Percentiles rank a stretch among this genome's conserved stretches.
Evolutionary conservation across 345 rosid genomes (phyloP).

Genomic region (Corymbia maculata): DNA sequence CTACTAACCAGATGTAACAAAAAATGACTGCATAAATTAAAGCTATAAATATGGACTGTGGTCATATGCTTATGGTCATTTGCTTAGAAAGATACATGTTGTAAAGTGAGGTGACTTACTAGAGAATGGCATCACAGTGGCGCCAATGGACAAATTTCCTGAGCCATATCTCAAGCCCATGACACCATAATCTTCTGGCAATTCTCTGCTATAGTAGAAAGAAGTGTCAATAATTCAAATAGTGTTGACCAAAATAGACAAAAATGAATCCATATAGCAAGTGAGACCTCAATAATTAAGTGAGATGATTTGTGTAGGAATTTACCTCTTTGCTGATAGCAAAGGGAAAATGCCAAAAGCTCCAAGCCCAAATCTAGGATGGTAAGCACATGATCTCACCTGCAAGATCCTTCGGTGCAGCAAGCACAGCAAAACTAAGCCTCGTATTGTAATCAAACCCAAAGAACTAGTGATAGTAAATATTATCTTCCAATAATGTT

Average conservation of each 20-base stretch:
- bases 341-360: conserved; percentile 71
- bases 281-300: not conserved
- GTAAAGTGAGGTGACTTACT: conserved; percentile 12
- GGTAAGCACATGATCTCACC: conserved; percentile 62
- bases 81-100: not conserved
- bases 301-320: not conserved
- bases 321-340: conserved; percentile 43
- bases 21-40: not conserved
- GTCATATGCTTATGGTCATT: not conserved
- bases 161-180: conserved; percentile 90
- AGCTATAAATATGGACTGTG: not conserved
- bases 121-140: conserved; percentile 51
- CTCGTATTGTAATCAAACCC: not conserved
- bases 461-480: not conserved
- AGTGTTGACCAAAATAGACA: not conserved
- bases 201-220: conserved; percentile 20
- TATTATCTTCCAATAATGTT: not conserved
- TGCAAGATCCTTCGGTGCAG: conserved; percentile 39
- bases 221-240: not conserved
- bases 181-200: conserved; percentile 51
- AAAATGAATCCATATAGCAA: not conserved
- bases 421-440: conserved; percentile 5
- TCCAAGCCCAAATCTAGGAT: conserved; percentile 70
- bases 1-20: not conserved
- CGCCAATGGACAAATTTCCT: conserved; percentile 58